Evolutionary conservation across 345 rosid genomes (phyloP).

Genomic region (Schrenkiella parvula): DNA sequence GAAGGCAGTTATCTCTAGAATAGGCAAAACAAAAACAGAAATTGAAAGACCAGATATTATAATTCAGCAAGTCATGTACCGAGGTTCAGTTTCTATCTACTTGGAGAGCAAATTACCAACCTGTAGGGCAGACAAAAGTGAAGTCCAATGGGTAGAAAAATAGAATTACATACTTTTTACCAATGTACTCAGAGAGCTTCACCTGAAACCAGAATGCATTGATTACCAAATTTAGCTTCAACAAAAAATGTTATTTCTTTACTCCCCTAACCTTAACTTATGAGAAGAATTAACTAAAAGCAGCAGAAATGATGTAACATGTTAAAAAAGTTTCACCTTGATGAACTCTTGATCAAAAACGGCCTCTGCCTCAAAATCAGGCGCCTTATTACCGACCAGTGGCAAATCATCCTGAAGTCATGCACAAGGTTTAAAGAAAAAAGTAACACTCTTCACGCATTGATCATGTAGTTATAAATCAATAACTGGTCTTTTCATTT

Average conservation of each 20-base stretch:
- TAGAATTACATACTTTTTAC: constrained; percentile 91
- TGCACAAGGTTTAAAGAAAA: too few species aligned
- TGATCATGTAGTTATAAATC: too few species aligned
- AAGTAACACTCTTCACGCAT: background rate
- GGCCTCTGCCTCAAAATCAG: constrained; percentile 87
- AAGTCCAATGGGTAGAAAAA: constrained; percentile 96
- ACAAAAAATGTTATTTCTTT: background rate
- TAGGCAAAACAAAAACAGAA: background rate
- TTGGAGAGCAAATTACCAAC: constrained; percentile 39
- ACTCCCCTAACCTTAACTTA: background rate
- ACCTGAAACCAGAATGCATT: constrained; percentile 46
- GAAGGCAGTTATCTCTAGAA: constrained; percentile 84
- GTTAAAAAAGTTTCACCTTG: constrained; percentile 36
- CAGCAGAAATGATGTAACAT: background rate
- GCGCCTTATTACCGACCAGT: constrained; percentile 70
- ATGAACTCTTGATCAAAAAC: constrained; percentile 90
- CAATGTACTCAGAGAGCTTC: constrained; percentile 78
- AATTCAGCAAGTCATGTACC: background rate
- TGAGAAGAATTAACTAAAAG: background rate
- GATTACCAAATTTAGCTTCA: background rate
- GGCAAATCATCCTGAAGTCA: constrained; percentile 55
- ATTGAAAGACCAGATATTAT: background rate
- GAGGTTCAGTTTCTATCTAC: background rate
- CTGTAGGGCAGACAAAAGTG: constrained; percentile 97
- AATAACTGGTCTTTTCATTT: background rate